Percentiles rank a stretch among this genome's conserved stretches.
phyloP scores from a whole-genome alignment of 176 grass and related monocot genomes.

The Aegilops longissima region DNA sequence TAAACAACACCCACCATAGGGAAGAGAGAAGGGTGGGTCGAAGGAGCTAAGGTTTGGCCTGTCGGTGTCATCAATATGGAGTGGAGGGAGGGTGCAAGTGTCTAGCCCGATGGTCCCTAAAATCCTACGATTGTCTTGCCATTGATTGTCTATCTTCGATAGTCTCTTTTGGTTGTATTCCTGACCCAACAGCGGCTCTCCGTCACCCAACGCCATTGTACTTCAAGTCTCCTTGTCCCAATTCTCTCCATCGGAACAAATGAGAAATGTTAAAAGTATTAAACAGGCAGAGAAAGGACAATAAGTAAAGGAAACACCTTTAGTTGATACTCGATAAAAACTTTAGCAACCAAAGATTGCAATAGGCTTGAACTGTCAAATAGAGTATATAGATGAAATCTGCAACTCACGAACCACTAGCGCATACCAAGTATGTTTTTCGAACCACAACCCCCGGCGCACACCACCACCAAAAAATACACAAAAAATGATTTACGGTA shows the following conservation, averaged over 20 bases:
- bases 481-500: conserved; percentile 1
- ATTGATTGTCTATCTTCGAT: background rate
- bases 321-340: background rate
- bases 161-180: background rate
- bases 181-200: background rate
- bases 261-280: background rate
- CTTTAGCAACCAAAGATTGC: background rate
- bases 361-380: conserved; percentile 1
- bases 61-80: background rate
- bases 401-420: conserved; percentile 13
- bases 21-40: background rate
- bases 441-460: background rate
- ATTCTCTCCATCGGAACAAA: background rate
- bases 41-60: background rate
- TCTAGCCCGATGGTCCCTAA: background rate
- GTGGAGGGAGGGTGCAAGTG: background rate
- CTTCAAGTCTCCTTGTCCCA: background rate
- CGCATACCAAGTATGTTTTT: background rate
- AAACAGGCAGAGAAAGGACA: background rate
- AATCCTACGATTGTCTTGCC: background rate
- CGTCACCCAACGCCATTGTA: background rate
- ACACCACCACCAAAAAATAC: background rate
- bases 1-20: too few relatives aligned
- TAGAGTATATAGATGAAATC: conserved; percentile 9
- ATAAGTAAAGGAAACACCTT: background rate